These are phyloP conservation scores for Cyclotella atomus DNA, from an alignment of 108 stramenopile genomes.

Conservation along the genomic window DNA sequence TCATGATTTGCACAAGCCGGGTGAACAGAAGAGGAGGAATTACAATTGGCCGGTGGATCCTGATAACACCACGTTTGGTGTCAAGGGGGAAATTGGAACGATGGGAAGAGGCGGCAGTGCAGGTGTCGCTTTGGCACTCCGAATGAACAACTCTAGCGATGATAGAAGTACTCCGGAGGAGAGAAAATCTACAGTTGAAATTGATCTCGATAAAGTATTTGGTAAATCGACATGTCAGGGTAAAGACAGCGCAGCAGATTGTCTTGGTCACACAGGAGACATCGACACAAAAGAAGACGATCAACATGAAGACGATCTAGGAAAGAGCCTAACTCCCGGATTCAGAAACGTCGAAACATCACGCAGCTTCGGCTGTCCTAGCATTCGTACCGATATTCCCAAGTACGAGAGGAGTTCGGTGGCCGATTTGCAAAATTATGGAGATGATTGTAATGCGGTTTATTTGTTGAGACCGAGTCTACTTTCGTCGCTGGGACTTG, in stretches of 20 bases:
- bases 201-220: slow-evolving; percentile 26
- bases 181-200: slow-evolving; percentile 9
- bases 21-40: slow-evolving; percentile 63
- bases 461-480: slow-evolving; percentile 53
- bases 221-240: slow-evolving; percentile 29
- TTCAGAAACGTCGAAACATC: slow-evolving; percentile 60
- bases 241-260: slow-evolving; percentile 39
- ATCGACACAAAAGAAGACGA: slow-evolving; percentile 23
- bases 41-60: slow-evolving; percentile 66
- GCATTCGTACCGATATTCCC: slow-evolving; percentile 67
- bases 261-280: slow-evolving; percentile 39
- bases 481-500: slow-evolving; percentile 57
- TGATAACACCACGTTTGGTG: slow-evolving; percentile 31
- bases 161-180: not conserved
- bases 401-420: slow-evolving; percentile 55
- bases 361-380: slow-evolving; percentile 68
- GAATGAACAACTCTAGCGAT: slow-evolving; percentile 29
- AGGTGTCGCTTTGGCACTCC: slow-evolving; percentile 54
- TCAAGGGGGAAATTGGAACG: slow-evolving; percentile 30
- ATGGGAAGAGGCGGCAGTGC: slow-evolving; percentile 38
- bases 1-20: slow-evolving; percentile 56
- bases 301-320: slow-evolving; percentile 50
- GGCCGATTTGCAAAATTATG: slow-evolving; percentile 80
- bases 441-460: slow-evolving; percentile 61
- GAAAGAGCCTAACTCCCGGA: slow-evolving; percentile 63